Evolutionary conservation across 2,329 filamentous ascomycete species (phyloP), one percentile per base, ranked within the genome.

Genomic region (Pseudogymnoascus sp.): DNA sequence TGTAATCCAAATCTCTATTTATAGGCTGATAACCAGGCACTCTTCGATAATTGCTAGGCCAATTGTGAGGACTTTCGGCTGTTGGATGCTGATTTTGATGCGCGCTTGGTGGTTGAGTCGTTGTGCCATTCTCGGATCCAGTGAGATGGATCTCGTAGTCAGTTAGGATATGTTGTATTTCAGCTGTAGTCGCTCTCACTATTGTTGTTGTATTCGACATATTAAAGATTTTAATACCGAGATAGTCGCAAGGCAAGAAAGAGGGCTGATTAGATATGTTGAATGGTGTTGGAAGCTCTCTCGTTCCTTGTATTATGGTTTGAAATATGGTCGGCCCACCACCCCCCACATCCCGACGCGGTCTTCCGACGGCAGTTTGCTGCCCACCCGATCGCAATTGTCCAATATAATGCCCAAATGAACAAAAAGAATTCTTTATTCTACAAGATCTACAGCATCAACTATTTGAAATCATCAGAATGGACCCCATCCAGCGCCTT

Each of bases 61-160:
- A 84, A 65, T 76, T 67, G 38, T 71, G 60, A 11, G 75, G 75
- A 64, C 75, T 74, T 21, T 10, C 37, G 37, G n/a, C 7, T 19
- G 37, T 8, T 4, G 37, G 11, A 40, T 40, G 37, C n/a, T 40
- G n/a, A 16, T 40, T 40, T 10, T 19, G 37, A 40, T 4, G n/a
- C 37, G 5, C 3, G 6, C 8, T 38, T 29, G 29, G 50, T 8
- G 42, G 10, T 62, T 64, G 53, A n/a, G 47, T 40, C 6, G 59
- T 47, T 13, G 47, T 50, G 29, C 1, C 40, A n/a, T 69, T 60
- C 4, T 73, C 70, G 7, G 37, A 40, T 63, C 67, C 68, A 4
- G 76, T 75, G 65, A 80, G 76, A 64, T 77, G 76, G 44, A 81
- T 72, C 31, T 79, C 76, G 70, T 81, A 81, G 70, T 81, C 78